phyloP scores from a whole-genome alignment of 805 yeast genomes.

The Pichia cephalocereana region DNA sequence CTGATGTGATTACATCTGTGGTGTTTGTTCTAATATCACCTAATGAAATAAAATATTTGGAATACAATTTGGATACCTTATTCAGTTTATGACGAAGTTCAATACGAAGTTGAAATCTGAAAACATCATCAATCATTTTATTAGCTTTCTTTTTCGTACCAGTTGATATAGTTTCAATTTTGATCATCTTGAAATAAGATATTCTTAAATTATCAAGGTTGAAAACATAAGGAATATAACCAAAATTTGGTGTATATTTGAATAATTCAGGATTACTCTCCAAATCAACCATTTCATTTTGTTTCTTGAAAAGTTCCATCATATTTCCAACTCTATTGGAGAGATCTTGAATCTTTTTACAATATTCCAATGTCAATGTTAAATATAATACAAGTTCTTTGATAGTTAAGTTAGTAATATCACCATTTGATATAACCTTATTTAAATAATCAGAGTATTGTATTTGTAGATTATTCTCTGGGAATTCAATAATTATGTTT shows the following conservation, averaged over 20 bases:
- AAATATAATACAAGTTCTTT: constrained; percentile 21
- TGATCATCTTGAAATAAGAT: constrained; percentile 16
- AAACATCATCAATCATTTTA: constrained; percentile 15
- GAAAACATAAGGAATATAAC: constrained; percentile 1
- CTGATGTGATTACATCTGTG: neutral
- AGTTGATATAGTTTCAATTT: neutral
- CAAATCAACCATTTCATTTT: constrained; percentile 10
- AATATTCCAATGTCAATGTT: constrained; percentile 23
- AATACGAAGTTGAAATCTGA: constrained; percentile 14
- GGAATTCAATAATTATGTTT: constrained; percentile 20
- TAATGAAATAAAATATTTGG: constrained; percentile 15
- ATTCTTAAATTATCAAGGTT: constrained; percentile 17
- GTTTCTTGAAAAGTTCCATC: constrained; percentile 9
- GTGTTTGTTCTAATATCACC: constrained; percentile 8
- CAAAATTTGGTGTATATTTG: constrained; percentile 1
- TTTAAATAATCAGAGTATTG: constrained; percentile 19
- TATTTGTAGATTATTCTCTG: constrained; percentile 23
- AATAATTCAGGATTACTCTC: constrained; percentile 1
- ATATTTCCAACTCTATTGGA: constrained; percentile 6
- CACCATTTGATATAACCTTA: constrained; percentile 12
- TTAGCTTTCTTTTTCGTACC: constrained; percentile 14
- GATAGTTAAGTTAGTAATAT: constrained; percentile 10
- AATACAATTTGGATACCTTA: constrained; percentile 16
- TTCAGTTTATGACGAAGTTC: constrained; percentile 16
- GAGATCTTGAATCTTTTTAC: constrained; percentile 14